These are phyloP conservation scores for Aspergillus eucalypticola DNA, from an alignment of 2,329 filamentous ascomycete species.

Conservation along the genomic window DNA sequence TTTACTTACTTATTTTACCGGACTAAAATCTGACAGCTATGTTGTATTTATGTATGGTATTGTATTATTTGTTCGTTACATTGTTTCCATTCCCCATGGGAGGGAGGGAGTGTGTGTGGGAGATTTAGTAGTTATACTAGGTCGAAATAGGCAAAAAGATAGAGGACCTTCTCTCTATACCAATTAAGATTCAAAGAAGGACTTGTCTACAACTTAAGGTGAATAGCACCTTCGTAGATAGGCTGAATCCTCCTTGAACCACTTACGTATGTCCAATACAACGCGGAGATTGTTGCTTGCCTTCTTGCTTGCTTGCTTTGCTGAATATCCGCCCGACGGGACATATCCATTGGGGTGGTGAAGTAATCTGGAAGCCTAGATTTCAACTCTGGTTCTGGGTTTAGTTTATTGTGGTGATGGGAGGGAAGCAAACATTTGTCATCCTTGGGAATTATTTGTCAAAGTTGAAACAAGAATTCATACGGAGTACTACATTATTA, in stretches of 20 bases:
- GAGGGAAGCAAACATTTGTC: too few relatives aligned
- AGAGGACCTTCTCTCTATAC: not conserved
- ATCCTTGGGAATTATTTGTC: too few relatives aligned
- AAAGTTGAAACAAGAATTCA: too few relatives aligned
- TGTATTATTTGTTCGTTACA: not conserved
- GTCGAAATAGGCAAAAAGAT: not conserved
- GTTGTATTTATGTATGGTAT: not conserved
- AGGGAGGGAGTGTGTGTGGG: too few relatives aligned
- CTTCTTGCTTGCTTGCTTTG: not conserved
- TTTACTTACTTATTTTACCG: not conserved
- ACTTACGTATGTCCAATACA: constrained; percentile 3
- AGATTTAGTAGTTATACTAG: not conserved
- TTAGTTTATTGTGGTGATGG: too few relatives aligned
- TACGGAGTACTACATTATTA: too few relatives aligned
- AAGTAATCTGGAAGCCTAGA: too few relatives aligned
- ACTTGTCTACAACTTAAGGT: too few relatives aligned
- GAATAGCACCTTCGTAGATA: too few relatives aligned
- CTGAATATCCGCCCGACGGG: not conserved
- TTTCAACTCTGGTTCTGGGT: too few relatives aligned
- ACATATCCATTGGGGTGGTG: too few relatives aligned
- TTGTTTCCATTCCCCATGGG: not conserved
- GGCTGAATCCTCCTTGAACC: not conserved
- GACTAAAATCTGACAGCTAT: constrained; percentile 17
- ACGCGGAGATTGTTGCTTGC: not conserved
- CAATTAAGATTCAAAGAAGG: too few relatives aligned